phyloP scores from a whole-genome alignment of 495 filamentous ascomycete genomes.

The Rostrohypoxylon terebratum region DNA sequence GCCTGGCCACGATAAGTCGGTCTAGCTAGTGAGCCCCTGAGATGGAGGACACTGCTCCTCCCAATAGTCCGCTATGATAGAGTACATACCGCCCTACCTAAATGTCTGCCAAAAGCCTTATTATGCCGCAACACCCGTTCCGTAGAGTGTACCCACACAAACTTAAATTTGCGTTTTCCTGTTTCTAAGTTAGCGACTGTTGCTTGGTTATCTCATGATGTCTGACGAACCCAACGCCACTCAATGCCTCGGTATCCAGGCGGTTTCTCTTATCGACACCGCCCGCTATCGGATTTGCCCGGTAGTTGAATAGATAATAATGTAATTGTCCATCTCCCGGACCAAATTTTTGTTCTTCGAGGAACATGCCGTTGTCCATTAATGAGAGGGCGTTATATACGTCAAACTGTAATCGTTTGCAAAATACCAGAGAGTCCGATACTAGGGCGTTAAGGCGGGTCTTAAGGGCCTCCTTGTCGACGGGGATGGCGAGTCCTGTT shows the following conservation, averaged over 20 bases:
- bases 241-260: constrained; percentile 77
- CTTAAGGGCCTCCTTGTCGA: constrained; percentile 69
- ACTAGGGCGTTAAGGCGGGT: constrained; percentile 79
- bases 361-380: constrained; percentile 92
- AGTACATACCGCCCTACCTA: constrained; percentile 13
- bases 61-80: constrained; percentile 3
- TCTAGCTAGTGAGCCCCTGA: constrained; percentile 17
- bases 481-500: constrained; percentile 71
- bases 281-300: constrained; percentile 80
- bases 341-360: constrained; percentile 92
- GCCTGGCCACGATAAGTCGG: constrained; percentile 14
- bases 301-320: constrained; percentile 98
- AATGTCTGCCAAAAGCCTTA: neutral
- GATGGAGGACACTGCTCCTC: constrained; percentile 3
- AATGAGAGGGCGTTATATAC: constrained; percentile 96
- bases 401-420: constrained; percentile 89
- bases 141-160: neutral
- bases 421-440: constrained; percentile 86
- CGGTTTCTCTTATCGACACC: constrained; percentile 83
- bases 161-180: constrained; percentile 52
- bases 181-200: constrained; percentile 35
- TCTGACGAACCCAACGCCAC: constrained; percentile 92
- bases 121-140: constrained; percentile 4
- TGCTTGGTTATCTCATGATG: constrained; percentile 56
- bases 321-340: constrained; percentile 93